Percentiles rank a stretch among this genome's conserved stretches.
Conservation (phyloP, 768 basidiomycete genomes). For the Holtermannia corniformis region DNA sequence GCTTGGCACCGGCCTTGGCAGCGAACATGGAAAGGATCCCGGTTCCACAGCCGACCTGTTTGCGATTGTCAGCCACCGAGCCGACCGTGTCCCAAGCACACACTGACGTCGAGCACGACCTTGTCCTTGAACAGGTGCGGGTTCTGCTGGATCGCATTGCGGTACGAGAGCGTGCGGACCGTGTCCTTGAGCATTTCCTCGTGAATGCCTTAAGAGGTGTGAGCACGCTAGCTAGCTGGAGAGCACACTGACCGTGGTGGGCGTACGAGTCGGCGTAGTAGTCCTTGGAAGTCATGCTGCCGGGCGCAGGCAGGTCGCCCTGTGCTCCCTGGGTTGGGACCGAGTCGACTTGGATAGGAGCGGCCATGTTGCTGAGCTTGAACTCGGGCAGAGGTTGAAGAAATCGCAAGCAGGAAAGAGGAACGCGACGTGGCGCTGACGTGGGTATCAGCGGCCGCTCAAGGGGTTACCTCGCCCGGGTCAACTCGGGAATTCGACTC, state of each 20-base stretch:
- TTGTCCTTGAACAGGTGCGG: conserved; percentile 90
- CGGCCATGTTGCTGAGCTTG: neutral
- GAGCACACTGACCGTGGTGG: conserved; percentile 62
- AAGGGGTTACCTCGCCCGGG: too few species aligned
- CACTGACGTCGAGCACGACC: conserved; percentile 67
- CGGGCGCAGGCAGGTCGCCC: neutral
- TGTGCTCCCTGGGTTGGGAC: neutral
- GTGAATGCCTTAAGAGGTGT: conserved; percentile 63
- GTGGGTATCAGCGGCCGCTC: too few species aligned
- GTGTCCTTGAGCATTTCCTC: conserved; percentile 99
- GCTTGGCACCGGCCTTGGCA: conserved; percentile 85
- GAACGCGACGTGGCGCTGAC: too few species aligned
- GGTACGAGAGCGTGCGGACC: conserved; percentile 91
- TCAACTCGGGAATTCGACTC: too few species aligned
- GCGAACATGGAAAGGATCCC: conserved; percentile 98
- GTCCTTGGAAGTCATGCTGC: neutral
- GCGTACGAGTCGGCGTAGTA: conserved; percentile 82
- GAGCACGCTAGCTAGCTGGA: neutral
- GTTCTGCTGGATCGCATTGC: conserved; percentile 88
- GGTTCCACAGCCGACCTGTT: conserved; percentile 83
- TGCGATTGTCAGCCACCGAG: neutral
- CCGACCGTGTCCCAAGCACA: neutral
- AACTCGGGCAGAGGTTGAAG: too few species aligned
- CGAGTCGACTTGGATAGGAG: neutral
- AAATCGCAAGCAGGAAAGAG: too few species aligned